These are phyloP conservation scores for Myriosclerotinia duriaeana DNA, from an alignment of 2,329 filamentous ascomycete species.

Conservation along the genomic window DNA sequence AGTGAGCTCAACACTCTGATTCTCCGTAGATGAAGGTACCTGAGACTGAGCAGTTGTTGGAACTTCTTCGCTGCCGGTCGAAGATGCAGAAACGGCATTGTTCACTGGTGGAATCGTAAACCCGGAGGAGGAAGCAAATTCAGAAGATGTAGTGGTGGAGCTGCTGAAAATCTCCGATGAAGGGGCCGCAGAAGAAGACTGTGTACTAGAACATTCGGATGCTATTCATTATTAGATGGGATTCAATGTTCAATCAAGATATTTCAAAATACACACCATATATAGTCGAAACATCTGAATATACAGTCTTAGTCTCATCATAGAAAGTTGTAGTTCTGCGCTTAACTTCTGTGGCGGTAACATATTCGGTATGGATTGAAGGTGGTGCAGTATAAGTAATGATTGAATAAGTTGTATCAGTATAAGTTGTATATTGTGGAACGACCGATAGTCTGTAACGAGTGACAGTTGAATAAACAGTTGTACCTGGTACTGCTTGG, in stretches of 20 bases:
- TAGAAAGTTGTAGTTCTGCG: slow-evolving; percentile 10
- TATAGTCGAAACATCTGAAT: neutral
- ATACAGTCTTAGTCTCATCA: neutral
- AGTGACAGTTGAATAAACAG: slow-evolving; percentile 16
- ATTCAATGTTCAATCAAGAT: neutral
- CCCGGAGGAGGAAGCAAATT: neutral
- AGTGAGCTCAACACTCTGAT: neutral
- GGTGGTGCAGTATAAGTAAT: slow-evolving; percentile 9
- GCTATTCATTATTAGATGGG: neutral
- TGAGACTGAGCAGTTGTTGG: neutral
- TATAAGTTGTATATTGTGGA: slow-evolving; percentile 18
- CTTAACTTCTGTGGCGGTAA: slow-evolving; percentile 8
- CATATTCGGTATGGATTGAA: slow-evolving; percentile 13
- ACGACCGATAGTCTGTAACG: slow-evolving; percentile 21
- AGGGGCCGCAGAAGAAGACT: neutral
- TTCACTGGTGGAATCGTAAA: neutral
- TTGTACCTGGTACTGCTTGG: neutral
- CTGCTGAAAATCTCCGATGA: slow-evolving; percentile 5
- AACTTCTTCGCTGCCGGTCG: neutral
- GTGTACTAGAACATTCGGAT: slow-evolving; percentile 7
- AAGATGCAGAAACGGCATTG: neutral
- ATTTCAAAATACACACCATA: neutral
- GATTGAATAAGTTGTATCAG: neutral
- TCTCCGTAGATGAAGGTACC: neutral
- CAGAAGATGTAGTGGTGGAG: slow-evolving; percentile 1